These are phyloP conservation scores for Echinochloa phyllopogon DNA, from an alignment of 176 grass and related monocot genomes.

Conservation along the genomic window DNA sequence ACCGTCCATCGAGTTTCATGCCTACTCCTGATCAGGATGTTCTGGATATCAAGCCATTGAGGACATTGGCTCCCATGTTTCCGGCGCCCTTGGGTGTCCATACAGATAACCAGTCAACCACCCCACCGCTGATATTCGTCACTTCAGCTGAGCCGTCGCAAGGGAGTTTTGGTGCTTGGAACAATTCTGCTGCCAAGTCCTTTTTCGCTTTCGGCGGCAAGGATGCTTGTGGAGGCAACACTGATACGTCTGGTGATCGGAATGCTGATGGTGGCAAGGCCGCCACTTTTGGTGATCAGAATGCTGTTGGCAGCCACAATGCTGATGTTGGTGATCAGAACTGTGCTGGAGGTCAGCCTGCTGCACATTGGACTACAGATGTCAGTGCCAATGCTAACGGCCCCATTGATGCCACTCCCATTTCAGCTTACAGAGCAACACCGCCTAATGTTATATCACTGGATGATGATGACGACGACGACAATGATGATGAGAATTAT, in stretches of 20 bases:
- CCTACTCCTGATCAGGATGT: slow-evolving; percentile 61
- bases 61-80: slow-evolving; percentile 89
- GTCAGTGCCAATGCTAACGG: slow-evolving; percentile 6
- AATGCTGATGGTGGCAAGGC: slow-evolving; percentile 12
- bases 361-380: slow-evolving; percentile 41
- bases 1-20: slow-evolving; percentile 37
- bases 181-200: slow-evolving; percentile 28
- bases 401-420: slow-evolving; percentile 59
- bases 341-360: slow-evolving; percentile 24
- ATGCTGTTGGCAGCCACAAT: not conserved
- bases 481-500: slow-evolving; percentile 48
- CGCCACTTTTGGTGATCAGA: slow-evolving; percentile 18
- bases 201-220: slow-evolving; percentile 15
- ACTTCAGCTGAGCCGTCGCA: slow-evolving; percentile 54
- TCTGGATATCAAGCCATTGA: slow-evolving; percentile 74
- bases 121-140: slow-evolving; percentile 63
- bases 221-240: slow-evolving; percentile 9
- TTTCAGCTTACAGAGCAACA: slow-evolving; percentile 55
- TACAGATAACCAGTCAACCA: slow-evolving; percentile 51
- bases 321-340: not conserved
- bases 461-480: slow-evolving; percentile 52
- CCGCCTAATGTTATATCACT: slow-evolving; percentile 29
- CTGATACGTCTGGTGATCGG: not conserved
- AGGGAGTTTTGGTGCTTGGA: slow-evolving; percentile 16
- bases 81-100: slow-evolving; percentile 74